Percentiles rank a stretch among this genome's conserved stretches.
Conservation (phyloP, 2,329 filamentous ascomycete genomes). For the Lithohypha guttulata region DNA sequence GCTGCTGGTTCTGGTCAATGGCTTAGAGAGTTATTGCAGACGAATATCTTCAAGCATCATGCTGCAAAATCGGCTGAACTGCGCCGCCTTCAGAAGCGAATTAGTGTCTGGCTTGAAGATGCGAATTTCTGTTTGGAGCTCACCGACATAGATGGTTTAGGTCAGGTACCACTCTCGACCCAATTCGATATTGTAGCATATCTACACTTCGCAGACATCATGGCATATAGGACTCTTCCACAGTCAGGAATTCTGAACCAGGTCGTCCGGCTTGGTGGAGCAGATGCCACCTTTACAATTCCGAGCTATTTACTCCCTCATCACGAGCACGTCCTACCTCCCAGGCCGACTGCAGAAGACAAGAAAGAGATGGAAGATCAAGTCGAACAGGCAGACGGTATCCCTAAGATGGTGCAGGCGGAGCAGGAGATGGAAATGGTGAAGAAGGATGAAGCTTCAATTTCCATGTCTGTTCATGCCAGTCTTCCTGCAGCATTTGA, state of each 20-base stretch:
- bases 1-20: slow-evolving; percentile 42
- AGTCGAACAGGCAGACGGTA: slow-evolving; percentile 34
- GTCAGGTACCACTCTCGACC: slow-evolving; percentile 40
- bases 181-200: slow-evolving; percentile 38
- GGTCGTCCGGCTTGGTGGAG: slow-evolving; percentile 41
- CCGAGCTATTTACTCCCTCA: slow-evolving; percentile 43
- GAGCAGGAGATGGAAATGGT: slow-evolving; percentile 31
- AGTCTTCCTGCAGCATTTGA: slow-evolving; percentile 41
- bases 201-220: slow-evolving; percentile 38
- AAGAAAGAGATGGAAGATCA: slow-evolving; percentile 27
- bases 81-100: slow-evolving; percentile 34
- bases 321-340: slow-evolving; percentile 43
- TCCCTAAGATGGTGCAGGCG: slow-evolving; percentile 33
- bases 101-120: slow-evolving; percentile 41
- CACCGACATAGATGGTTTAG: slow-evolving; percentile 34
- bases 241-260: slow-evolving; percentile 35
- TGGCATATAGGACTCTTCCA: slow-evolving; percentile 39
- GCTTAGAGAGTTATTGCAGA: slow-evolving; percentile 37
- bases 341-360: slow-evolving; percentile 27
- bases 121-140: slow-evolving; percentile 44
- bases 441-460: slow-evolving; percentile 38
- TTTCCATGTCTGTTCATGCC: slow-evolving; percentile 39
- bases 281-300: slow-evolving; percentile 39
- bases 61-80: slow-evolving; percentile 35
- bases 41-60: slow-evolving; percentile 42